A percentile compares a stretch with the other conserved stretches of the same genome.
phyloP scores from a whole-genome alignment of 352 stramenopile species.

The Globisporangium megalacanthum region DNA sequence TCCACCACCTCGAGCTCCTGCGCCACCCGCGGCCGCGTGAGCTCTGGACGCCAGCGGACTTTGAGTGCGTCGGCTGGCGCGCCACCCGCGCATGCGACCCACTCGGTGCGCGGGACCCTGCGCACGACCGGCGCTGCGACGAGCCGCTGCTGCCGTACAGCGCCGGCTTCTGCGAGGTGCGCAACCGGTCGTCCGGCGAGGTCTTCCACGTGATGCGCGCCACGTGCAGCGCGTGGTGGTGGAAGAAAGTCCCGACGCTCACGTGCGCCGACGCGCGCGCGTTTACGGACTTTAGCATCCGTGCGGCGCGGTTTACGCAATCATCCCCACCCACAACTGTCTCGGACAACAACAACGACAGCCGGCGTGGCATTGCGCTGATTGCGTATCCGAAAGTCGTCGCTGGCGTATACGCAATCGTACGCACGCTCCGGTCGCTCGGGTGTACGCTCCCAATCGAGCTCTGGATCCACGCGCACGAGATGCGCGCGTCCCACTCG shows the following conservation, averaged over 20 bases:
- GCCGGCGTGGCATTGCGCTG: conserved; percentile 13
- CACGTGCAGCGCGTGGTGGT: conserved; percentile 65
- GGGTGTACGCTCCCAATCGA: conserved; percentile 21
- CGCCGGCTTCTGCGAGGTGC: conserved; percentile 67
- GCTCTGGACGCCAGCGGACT: conserved; percentile 48
- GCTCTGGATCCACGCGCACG: conserved; percentile 19
- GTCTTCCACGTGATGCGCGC: conserved; percentile 55
- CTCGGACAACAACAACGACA: not conserved
- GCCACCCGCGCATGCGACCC: conserved; percentile 60
- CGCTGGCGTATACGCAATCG: conserved; percentile 19
- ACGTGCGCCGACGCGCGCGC: conserved; percentile 54
- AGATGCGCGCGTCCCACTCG: conserved; percentile 21
- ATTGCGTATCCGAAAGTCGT: conserved; percentile 27
- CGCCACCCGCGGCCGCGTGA: conserved; percentile 21
- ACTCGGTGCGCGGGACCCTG: conserved; percentile 35
- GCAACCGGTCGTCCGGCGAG: conserved; percentile 54
- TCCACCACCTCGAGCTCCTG: conserved; percentile 37
- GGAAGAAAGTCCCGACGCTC: conserved; percentile 29
- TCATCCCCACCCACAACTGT: conserved; percentile 2
- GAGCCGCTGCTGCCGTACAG: conserved; percentile 31
- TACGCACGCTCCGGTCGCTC: conserved; percentile 18
- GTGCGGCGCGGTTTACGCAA: too few relatives aligned
- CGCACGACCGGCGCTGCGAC: conserved; percentile 38
- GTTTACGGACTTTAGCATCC: conserved; percentile 54
- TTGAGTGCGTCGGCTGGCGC: conserved; percentile 71